These are phyloP conservation scores for Cokeromyces recurvatus DNA, from an alignment of 371 early-diverging fungal genomes.

Conservation along the genomic window DNA sequence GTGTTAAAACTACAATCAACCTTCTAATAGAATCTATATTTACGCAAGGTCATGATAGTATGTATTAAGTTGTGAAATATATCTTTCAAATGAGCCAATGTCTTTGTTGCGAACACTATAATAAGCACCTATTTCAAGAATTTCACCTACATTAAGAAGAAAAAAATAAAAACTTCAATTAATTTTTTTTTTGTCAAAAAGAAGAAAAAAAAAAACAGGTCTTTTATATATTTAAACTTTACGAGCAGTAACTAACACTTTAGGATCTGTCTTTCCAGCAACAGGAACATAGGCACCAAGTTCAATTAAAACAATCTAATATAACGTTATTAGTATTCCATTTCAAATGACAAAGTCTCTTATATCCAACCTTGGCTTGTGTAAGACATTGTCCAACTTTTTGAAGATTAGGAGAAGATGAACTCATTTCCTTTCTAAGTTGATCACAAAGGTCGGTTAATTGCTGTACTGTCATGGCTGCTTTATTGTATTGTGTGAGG, in stretches of 20 bases:
- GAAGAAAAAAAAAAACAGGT: neutral
- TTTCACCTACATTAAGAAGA: slow-evolving; percentile 58
- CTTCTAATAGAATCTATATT: slow-evolving; percentile 5
- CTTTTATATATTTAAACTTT: slow-evolving; percentile 27
- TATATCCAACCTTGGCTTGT: slow-evolving; percentile 77
- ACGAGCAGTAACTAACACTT: slow-evolving; percentile 70
- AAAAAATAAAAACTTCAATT: neutral
- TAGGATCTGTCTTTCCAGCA: slow-evolving; percentile 52
- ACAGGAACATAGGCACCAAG: slow-evolving; percentile 67
- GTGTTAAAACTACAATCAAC: neutral
- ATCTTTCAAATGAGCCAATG: slow-evolving; percentile 89
- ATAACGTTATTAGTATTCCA: no score
- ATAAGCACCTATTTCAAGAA: slow-evolving; percentile 90
- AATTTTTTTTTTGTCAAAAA: neutral
- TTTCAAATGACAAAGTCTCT: no score
- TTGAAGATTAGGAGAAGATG: slow-evolving; percentile 67
- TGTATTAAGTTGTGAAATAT: slow-evolving; percentile 87
- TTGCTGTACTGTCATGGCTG: slow-evolving; percentile 35
- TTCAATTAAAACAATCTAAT: slow-evolving; percentile 71
- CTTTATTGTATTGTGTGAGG: neutral
- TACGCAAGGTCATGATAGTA: slow-evolving; percentile 86
- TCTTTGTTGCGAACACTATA: slow-evolving; percentile 81
- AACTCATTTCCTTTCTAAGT: slow-evolving; percentile 59
- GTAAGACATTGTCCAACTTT: slow-evolving; percentile 68
- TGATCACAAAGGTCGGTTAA: slow-evolving; percentile 39